A percentile compares a stretch with the other conserved stretches of the same genome.
Evolutionary conservation across 176 grass and related monocot genomes (phyloP).

Genomic region (Eremochloa ophiuroides): DNA sequence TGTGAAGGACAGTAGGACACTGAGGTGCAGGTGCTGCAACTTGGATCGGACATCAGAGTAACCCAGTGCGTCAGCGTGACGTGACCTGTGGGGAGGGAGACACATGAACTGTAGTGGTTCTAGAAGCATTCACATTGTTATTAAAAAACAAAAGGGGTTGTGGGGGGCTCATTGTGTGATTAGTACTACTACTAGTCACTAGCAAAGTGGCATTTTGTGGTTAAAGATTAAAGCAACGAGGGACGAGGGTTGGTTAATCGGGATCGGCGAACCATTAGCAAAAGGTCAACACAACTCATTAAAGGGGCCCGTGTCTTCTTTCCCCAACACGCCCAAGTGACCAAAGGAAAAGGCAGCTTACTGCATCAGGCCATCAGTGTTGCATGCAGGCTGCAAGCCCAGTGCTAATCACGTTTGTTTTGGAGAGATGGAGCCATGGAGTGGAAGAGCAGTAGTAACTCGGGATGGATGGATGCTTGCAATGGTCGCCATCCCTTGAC

Average conservation of each 20-base stretch:
- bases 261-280: slow-evolving; percentile 23
- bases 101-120: background rate
- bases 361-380: no score
- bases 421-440: no score
- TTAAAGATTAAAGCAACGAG: background rate
- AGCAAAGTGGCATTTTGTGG: background rate
- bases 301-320: slow-evolving; percentile 31
- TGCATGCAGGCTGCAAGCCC: no score
- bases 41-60: background rate
- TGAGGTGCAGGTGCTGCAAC: background rate
- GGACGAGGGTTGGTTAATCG: background rate
- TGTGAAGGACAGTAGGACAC: slow-evolving; percentile 7
- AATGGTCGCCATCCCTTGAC: slow-evolving; percentile 10
- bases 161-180: background rate
- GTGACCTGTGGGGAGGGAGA: background rate
- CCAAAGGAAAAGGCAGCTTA: background rate
- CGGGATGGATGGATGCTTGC: background rate
- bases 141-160: no score
- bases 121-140: background rate
- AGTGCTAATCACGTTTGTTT: no score
- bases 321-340: slow-evolving; percentile 24
- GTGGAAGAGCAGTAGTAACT: no score
- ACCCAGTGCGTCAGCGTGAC: background rate
- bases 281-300: slow-evolving; percentile 43
- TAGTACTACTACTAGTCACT: background rate